A percentile compares a stretch with the other conserved stretches of the same genome.
Conservation (phyloP, 2,329 filamentous ascomycete species). For the Aphanocladium album region DNA sequence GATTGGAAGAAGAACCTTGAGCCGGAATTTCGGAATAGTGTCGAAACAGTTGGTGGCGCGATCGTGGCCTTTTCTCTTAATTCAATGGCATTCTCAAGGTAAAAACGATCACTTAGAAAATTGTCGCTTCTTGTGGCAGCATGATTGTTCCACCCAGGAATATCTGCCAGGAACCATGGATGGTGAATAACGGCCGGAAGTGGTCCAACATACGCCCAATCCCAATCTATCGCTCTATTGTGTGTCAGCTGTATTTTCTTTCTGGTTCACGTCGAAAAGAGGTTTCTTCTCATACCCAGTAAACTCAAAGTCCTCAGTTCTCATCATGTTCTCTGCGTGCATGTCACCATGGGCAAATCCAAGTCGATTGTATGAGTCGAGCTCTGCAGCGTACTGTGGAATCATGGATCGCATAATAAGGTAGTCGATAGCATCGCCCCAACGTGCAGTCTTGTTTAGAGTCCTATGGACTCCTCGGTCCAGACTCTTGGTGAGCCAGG, state of each 20-base stretch:
- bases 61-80: background rate
- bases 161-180: slow-evolving; percentile 6
- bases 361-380: background rate
- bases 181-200: slow-evolving; percentile 4
- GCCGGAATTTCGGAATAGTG: background rate
- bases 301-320: background rate
- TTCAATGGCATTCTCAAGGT: slow-evolving; percentile 2
- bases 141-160: slow-evolving; percentile 3
- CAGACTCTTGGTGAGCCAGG: slow-evolving; percentile 4
- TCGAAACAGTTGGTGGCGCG: background rate
- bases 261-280: background rate
- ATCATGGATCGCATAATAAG: slow-evolving; percentile 11
- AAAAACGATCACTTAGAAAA: background rate
- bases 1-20: slow-evolving; percentile 9
- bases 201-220: slow-evolving; percentile 3
- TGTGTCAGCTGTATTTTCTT: background rate
- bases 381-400: background rate
- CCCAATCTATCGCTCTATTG: slow-evolving; percentile 6
- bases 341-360: slow-evolving; percentile 6
- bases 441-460: background rate
- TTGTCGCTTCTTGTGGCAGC: background rate
- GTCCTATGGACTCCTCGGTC: slow-evolving; percentile 1
- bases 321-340: background rate
- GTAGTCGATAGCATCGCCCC: slow-evolving; percentile 4
- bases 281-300: background rate